Conservation (phyloP, 225 moss, liverwort and hornwort genomes). For the Asterella californica region DNA sequence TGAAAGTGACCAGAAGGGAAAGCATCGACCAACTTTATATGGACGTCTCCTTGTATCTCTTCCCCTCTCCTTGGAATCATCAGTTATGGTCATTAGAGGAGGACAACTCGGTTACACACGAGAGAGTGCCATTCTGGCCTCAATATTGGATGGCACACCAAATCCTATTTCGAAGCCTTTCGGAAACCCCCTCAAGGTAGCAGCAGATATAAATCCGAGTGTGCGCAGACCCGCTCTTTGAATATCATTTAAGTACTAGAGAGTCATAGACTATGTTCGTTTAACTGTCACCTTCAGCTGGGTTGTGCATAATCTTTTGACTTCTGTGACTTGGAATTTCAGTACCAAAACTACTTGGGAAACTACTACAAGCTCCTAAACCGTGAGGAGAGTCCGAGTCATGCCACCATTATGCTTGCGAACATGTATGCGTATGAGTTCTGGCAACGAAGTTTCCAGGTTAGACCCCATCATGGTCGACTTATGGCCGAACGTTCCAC, state of each 20-base stretch:
- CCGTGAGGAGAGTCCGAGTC: constrained; percentile 27
- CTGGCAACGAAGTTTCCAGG: constrained; percentile 61
- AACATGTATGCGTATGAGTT: constrained; percentile 62
- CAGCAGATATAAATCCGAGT: not conserved
- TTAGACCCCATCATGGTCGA: not conserved
- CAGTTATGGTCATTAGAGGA: constrained; percentile 51
- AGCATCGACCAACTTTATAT: constrained; percentile 50
- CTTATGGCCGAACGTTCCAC: too few species aligned
- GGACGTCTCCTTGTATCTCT: constrained; percentile 55
- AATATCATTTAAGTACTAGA: too few species aligned
- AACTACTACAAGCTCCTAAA: constrained; percentile 42
- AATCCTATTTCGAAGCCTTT: constrained; percentile 56
- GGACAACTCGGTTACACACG: constrained; percentile 48
- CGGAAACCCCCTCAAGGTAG: constrained; percentile 39
- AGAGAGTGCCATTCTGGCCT: constrained; percentile 51
- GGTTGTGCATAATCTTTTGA: not conserved
- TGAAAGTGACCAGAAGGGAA: constrained; percentile 36
- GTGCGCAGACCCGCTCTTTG: too few species aligned
- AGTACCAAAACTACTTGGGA: constrained; percentile 46
- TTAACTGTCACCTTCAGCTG: not conserved
- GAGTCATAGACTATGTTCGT: not conserved
- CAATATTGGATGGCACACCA: constrained; percentile 50
- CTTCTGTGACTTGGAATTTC: constrained; percentile 1
- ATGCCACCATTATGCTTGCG: constrained; percentile 49
- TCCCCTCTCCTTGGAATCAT: constrained; percentile 60